Evolutionary conservation across 495 filamentous ascomycete species (phyloP), one percentile per base, ranked within the genome.

Genomic region (Annulohypoxylon stygium): DNA sequence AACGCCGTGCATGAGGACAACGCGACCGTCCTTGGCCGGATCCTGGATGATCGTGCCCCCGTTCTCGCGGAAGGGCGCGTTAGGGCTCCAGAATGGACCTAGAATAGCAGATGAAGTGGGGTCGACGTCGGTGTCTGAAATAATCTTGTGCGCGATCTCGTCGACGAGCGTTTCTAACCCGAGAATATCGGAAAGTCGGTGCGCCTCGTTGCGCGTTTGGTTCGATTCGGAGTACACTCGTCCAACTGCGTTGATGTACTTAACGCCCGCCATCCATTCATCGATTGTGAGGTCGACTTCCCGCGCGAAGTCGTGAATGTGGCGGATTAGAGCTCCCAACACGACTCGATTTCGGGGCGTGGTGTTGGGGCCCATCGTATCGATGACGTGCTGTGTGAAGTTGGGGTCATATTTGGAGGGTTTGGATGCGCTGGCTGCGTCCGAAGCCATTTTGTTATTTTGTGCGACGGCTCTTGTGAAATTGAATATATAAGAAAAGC

Each of bases 111-210:
- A 92, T 37, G 92, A 93, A 63, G 93, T 96, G 54, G 93, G 91
- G 75, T 89, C 87, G 64, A 88, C 75, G 61, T 89, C 88, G 61
- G 88, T 83, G 74, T 93, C 92, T 65, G 90, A 87, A 79, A 92
- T 81, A 78, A 92, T 87, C 80, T 93, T 93, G 88, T 93, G 91
- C 77, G 92, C 91, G 78, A 95, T 94, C 78, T 94, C 92, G 73
- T 94, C 92, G 68, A 95, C 92, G 62, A 95, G 87, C 86, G 92
- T 93, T 82, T 95, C 93, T 16, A 97, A 88, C 61, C 93, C 93
- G 66, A 94, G 87, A 34, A 97, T 87, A 76, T 94, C 93, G 69
- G 87, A 92, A 61, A 95, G 81, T 54, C 92, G 89, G 83, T 94
- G 92, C 41, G 90, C 85, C 83, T 97, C 93, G 82, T 93, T 92